Evolutionary conservation across 2,329 filamentous ascomycete species (phyloP).

Genomic region (Paecilomyces sp.): DNA sequence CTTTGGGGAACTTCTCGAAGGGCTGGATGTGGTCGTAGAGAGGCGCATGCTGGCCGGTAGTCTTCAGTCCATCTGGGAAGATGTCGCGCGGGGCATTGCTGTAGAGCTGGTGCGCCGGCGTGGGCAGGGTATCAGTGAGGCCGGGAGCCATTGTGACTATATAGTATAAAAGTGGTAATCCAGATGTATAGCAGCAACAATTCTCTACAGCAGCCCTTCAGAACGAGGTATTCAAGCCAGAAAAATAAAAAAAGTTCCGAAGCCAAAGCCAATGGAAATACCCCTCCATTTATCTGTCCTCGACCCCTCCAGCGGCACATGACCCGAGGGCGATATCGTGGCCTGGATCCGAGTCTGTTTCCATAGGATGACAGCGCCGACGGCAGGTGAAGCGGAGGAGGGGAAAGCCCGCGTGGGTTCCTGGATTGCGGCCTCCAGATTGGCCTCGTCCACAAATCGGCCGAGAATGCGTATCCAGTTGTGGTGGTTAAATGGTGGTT

Average conservation of each 20-base stretch:
- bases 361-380: neutral
- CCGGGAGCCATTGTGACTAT: slow-evolving; percentile 30
- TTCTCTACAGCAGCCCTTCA: neutral
- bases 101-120: slow-evolving; percentile 28
- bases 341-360: neutral
- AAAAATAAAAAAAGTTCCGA: neutral
- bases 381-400: neutral
- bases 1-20: slow-evolving; percentile 62
- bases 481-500: neutral
- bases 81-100: slow-evolving; percentile 35
- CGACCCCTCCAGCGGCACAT: neutral
- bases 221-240: neutral
- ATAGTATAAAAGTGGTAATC: neutral
- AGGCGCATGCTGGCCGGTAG: slow-evolving; percentile 66
- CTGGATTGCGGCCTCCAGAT: neutral
- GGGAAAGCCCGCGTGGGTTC: neutral
- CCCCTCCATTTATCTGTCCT: neutral
- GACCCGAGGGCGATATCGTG: neutral
- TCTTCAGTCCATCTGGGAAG: slow-evolving; percentile 61
- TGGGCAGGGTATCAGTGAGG: slow-evolving; percentile 28
- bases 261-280: neutral
- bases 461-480: neutral
- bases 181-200: neutral
- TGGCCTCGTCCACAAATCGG: neutral
- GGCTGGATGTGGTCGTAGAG: slow-evolving; percentile 58